Evolutionary conservation across 768 basidiomycete species (phyloP), one percentile per base, ranked within the genome.

Genomic region (Crucibulum laeve): DNA sequence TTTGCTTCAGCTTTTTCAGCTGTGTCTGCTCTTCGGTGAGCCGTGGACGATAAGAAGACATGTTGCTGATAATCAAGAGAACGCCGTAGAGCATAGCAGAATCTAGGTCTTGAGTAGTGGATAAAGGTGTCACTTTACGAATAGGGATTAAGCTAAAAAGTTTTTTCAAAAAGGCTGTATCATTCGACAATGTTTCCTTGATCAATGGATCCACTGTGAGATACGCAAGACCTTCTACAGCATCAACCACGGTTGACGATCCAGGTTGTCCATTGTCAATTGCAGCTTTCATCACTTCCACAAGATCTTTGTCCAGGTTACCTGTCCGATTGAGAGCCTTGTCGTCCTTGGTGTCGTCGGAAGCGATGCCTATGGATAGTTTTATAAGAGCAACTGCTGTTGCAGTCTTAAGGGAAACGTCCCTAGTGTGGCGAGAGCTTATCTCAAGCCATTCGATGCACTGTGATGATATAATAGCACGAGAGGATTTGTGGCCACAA

Each of bases 211-310:
- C 74, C 38, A 75, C 65, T 45, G 81, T 88, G 44, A 91, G 76
- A 61, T 93, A 87, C n/a, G 87, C 88, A 39, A 96, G 67, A 0
- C 85, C 91, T 65, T 96, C 93, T 11, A 93, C 70, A 3, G 82
- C 82, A 48, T 91, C 84, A 5, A 70, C 63, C 13, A 79, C 52
- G 10, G 77, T 73, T 17, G 71, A 53, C 4, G 60, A 51, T 24
- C 74, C 64, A 6, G n/a, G n/a, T n/a, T 59, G 61, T 28, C 57
- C 60, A 25, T 67, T 61, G 38, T 75, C 51, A 22, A 84, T 67
- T 40, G 87, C 63, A 10, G 68, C 67, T 50, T 78, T 81, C 72
- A 92, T 74, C 43, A 73, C 64, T 41, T 62, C 53, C 22, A 76
- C 74, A 25, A 84, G 66, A 11, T 72, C 65, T 22, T 69, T 59